These are phyloP conservation scores for Tetracladium maxilliforme DNA, from an alignment of 2,329 filamentous ascomycete genomes.

Conservation along the genomic window DNA sequence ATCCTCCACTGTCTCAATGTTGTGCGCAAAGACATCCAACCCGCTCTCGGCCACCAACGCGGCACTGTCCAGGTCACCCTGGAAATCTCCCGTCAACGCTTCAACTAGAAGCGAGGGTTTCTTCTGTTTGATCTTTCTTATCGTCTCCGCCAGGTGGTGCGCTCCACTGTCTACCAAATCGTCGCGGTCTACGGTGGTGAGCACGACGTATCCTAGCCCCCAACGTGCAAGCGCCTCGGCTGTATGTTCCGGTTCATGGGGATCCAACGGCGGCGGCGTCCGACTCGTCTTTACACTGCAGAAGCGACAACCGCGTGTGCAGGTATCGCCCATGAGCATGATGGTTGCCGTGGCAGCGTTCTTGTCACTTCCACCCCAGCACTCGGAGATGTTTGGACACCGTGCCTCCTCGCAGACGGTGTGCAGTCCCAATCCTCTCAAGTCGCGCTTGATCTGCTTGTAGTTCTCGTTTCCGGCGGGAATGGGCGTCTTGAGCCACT, in stretches of 20 bases:
- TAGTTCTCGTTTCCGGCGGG: conserved; percentile 69
- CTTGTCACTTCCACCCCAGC: conserved; percentile 88
- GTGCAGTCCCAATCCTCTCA: conserved; percentile 78
- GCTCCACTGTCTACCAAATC: conserved; percentile 84
- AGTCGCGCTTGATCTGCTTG: conserved; percentile 88
- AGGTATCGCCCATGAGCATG: conserved; percentile 99
- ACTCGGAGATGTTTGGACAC: conserved; percentile 95
- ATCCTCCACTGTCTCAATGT: conserved; percentile 86
- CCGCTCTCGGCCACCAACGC: conserved; percentile 71
- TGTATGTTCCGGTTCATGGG: conserved; percentile 92
- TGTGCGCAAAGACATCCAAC: conserved; percentile 92
- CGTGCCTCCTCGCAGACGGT: conserved; percentile 96
- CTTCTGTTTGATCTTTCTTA: conserved; percentile 84
- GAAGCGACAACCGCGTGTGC: conserved; percentile 90
- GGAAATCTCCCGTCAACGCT: conserved; percentile 76
- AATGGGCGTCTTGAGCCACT: conserved; percentile 94
- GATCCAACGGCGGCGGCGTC: conserved; percentile 64
- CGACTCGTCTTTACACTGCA: conserved; percentile 90
- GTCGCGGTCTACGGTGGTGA: conserved; percentile 88
- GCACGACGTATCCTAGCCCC: conserved; percentile 90
- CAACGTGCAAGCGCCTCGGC: conserved; percentile 85
- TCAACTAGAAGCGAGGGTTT: conserved; percentile 65
- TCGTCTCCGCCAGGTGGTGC: conserved; percentile 82
- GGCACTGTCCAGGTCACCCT: conserved; percentile 77
- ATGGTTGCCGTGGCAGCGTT: conserved; percentile 90